These are phyloP conservation scores for Meripilus lineatus DNA, from an alignment of 1,284 basidiomycete genomes.

Conservation along the genomic window DNA sequence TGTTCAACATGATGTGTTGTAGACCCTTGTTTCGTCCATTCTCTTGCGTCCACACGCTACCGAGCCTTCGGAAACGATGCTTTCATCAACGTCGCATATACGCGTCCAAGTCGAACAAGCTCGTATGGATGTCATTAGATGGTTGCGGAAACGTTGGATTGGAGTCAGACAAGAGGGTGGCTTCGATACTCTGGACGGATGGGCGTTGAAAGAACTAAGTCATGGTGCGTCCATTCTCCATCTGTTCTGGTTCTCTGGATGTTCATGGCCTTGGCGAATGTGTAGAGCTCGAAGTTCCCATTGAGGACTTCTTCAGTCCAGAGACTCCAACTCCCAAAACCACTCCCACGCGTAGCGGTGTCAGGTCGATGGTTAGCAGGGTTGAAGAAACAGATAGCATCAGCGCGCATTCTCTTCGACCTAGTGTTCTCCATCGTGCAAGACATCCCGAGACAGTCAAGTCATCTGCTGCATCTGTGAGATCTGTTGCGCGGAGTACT, in stretches of 20 bases:
- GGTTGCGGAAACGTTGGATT: constrained; percentile 69
- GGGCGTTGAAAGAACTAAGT: constrained; percentile 85
- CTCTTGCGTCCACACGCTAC: constrained; percentile 64
- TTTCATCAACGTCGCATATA: constrained; percentile 60
- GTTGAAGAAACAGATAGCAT: constrained; percentile 37
- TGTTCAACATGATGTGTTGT: constrained; percentile 7
- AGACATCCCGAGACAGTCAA: constrained; percentile 22
- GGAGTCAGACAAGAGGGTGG: constrained; percentile 75
- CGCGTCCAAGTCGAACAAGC: constrained; percentile 70
- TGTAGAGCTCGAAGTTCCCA: constrained; percentile 73
- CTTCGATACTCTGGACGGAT: constrained; percentile 76
- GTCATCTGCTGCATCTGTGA: constrained; percentile 37
- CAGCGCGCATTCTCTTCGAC: constrained; percentile 50
- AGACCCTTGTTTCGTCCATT: constrained; percentile 74
- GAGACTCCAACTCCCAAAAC: constrained; percentile 15
- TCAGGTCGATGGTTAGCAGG: constrained; percentile 6
- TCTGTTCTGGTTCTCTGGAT: background rate
- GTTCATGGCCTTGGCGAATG: background rate
- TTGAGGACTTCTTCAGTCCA: constrained; percentile 62
- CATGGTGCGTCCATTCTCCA: constrained; percentile 50
- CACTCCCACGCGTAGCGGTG: constrained; percentile 10
- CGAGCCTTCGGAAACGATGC: constrained; percentile 52
- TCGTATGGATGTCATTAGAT: constrained; percentile 62
- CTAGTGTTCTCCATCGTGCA: constrained; percentile 49
- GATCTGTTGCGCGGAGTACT: constrained; percentile 42